Evolutionary conservation across 805 yeast species (phyloP), one percentile per base, ranked within the genome.

Genomic region (Candida nanaspora): DNA sequence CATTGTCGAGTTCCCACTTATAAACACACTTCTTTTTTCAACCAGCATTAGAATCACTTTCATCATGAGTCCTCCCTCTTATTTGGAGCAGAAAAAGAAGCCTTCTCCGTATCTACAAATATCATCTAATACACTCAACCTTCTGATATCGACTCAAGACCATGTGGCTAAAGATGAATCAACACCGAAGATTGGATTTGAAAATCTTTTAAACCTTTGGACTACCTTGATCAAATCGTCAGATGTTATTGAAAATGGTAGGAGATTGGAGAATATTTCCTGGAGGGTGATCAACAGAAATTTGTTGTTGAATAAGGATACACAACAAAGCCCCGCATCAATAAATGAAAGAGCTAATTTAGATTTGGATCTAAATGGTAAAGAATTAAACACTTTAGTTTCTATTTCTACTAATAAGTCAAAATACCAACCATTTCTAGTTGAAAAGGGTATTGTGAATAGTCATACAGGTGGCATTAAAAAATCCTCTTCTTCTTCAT

Each of bases 171-270:
- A 40, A 25, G 40, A 37, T 33, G 48, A 48, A 18, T 38, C 43
- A 11, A 11, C 27, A 4, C 40, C 52, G 3, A 56, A 56, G 3
- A 48, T 65, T 11, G 67, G 67, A 33, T 52, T 68, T 30, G 69
- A 66, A 40, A 64, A 63, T 38, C 64, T 68, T 3, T 47, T 68
- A 23, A 59, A 66, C 3, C 59, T 68, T 20, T 67, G 72, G 69
- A 63, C 70, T 9, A 68, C 70, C 2, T 38, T 62, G 13, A 56
- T 57, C 10, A 61, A 62, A 40, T 55, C 62, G 2, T 51, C 61
- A 20, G 58, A 54, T 34, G 52, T 53, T 36, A 53, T 62, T 15
- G 46, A 46, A 29, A 58, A 62, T 39, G 67, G 67, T 22, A 53
- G 52, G 36, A 44, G 68, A 37, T 46, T 63, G 15, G 67, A 61